These are phyloP conservation scores for Pisolithus tinctorius DNA, from an alignment of 768 basidiomycete species.

Conservation along the genomic window DNA sequence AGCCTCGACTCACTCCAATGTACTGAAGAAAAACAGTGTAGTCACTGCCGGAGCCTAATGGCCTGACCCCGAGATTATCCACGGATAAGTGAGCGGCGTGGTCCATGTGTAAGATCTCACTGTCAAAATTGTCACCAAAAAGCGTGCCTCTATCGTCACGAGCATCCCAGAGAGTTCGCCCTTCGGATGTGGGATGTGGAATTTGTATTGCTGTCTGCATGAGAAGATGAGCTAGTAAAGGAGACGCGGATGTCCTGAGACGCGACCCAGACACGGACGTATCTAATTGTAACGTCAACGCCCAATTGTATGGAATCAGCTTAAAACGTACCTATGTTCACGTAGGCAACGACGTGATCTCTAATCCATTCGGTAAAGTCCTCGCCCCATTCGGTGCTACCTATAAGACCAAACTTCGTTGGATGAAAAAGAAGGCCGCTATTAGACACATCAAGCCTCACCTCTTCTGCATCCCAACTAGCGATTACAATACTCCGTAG, in stretches of 20 bases:
- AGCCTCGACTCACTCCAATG: slow-evolving; percentile 35
- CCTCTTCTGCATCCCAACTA: slow-evolving; percentile 73
- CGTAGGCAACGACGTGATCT: slow-evolving; percentile 52
- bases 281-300: slow-evolving; percentile 22
- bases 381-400: slow-evolving; percentile 64
- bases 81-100: slow-evolving; percentile 11
- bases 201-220: slow-evolving; percentile 60
- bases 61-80: slow-evolving; percentile 25
- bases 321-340: slow-evolving; percentile 45
- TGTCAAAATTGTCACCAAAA: slow-evolving; percentile 27
- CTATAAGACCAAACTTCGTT: slow-evolving; percentile 43
- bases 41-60: slow-evolving; percentile 51
- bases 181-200: slow-evolving; percentile 61
- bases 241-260: slow-evolving; percentile 55
- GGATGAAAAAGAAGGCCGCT: not conserved
- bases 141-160: slow-evolving; percentile 43
- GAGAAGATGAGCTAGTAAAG: slow-evolving; percentile 76
- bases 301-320: not conserved
- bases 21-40: slow-evolving; percentile 59
- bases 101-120: slow-evolving; percentile 22
- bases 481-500: slow-evolving; percentile 67
- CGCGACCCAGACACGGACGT: slow-evolving; percentile 45
- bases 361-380: slow-evolving; percentile 54
- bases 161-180: slow-evolving; percentile 77
- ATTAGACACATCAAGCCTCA: slow-evolving; percentile 10